A percentile compares a stretch with the other conserved stretches of the same genome.
Conservation (phyloP, 768 basidiomycete species). For the Hygrocybe coccinea region DNA sequence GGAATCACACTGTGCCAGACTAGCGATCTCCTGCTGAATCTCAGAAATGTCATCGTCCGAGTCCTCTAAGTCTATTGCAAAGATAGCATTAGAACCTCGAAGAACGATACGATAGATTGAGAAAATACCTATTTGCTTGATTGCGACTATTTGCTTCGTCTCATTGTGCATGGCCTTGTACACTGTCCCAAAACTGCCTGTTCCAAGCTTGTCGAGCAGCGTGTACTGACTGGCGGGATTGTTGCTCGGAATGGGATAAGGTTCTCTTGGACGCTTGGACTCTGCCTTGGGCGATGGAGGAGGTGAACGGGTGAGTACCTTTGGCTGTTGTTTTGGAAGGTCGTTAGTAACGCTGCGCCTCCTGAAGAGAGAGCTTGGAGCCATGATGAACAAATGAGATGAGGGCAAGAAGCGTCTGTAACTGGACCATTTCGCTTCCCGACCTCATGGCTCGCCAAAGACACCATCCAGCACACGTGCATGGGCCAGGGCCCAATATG, state of each 20-base stretch:
- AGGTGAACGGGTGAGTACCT: conserved; percentile 40
- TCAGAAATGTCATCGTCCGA: conserved; percentile 98
- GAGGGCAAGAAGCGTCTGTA: neutral
- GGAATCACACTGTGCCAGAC: conserved; percentile 91
- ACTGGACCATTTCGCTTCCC: conserved; percentile 5
- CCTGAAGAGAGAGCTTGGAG: conserved; percentile 43
- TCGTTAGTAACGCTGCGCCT: conserved; percentile 39
- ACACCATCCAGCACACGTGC: conserved; percentile 16
- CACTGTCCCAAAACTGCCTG: conserved; percentile 93
- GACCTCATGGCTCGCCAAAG: conserved; percentile 20
- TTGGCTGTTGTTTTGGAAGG: conserved; percentile 35
- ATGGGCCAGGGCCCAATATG: neutral
- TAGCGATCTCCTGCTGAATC: conserved; percentile 98
- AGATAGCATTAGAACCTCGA: conserved; percentile 9
- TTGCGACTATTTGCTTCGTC: conserved; percentile 90
- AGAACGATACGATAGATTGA: neutral
- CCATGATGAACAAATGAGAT: conserved; percentile 36
- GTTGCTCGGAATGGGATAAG: conserved; percentile 64
- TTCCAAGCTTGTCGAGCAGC: conserved; percentile 92
- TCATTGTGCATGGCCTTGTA: conserved; percentile 97
- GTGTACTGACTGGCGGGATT: conserved; percentile 91
- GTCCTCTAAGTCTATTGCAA: conserved; percentile 79
- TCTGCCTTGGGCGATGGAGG: conserved; percentile 49
- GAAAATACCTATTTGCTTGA: conserved; percentile 93
- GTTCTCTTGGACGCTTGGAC: conserved; percentile 45